phyloP scores from a whole-genome alignment of 129 eudicot genomes.

The Sambucus nigra region DNA sequence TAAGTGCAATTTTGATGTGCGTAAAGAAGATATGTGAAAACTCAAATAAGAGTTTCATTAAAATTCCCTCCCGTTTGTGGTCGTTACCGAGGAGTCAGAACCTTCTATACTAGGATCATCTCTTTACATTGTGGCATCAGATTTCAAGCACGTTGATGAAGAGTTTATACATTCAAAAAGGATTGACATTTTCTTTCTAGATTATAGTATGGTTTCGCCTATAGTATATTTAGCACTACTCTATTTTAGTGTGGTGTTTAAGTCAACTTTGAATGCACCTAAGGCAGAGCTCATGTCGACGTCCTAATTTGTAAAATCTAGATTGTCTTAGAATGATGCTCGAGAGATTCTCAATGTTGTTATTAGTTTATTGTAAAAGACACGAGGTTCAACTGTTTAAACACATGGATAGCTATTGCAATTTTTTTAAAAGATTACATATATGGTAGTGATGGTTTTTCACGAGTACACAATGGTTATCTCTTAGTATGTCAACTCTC shows the following conservation, averaged over 20 bases:
- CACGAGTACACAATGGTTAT: slow-evolving; percentile 23
- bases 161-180: slow-evolving; percentile 11
- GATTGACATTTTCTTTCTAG: slow-evolving; percentile 13
- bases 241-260: slow-evolving; percentile 31
- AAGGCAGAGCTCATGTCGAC: slow-evolving; percentile 13
- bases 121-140: slow-evolving; percentile 51
- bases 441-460: slow-evolving; percentile 24
- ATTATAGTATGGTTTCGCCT: slow-evolving; percentile 44
- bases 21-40: slow-evolving; percentile 35
- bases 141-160: slow-evolving; percentile 20
- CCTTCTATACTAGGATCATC: slow-evolving; percentile 60
- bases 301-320: slow-evolving; percentile 23
- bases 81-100: slow-evolving; percentile 38
- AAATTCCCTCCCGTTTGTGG: slow-evolving; percentile 35
- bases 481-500: slow-evolving; percentile 38
- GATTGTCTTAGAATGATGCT: slow-evolving; percentile 36
- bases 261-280: slow-evolving; percentile 21
- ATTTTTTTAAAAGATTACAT: slow-evolving; percentile 37
- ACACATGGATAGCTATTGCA: slow-evolving; percentile 49
- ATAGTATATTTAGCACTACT: slow-evolving; percentile 30
- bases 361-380: slow-evolving; percentile 31
- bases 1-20: slow-evolving; percentile 35
- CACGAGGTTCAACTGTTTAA: slow-evolving; percentile 18
- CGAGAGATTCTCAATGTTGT: slow-evolving; percentile 37
- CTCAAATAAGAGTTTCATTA: slow-evolving; percentile 19